phyloP scores from a whole-genome alignment of 371 early-diverging fungal genomes.

The Haplosporangium sp. region DNA sequence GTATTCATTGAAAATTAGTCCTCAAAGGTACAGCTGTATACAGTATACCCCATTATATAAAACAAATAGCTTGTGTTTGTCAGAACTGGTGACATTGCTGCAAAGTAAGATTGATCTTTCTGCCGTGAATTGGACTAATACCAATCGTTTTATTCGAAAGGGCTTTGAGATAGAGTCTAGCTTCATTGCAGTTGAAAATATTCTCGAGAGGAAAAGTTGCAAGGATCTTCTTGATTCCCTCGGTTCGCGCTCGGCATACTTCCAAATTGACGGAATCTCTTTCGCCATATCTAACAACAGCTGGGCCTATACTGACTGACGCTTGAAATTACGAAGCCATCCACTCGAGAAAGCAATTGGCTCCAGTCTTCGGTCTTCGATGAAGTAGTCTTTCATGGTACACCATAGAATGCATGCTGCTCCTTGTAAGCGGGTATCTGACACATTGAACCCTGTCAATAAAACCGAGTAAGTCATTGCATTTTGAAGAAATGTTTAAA shows the following conservation, averaged over 20 bases:
- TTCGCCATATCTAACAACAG: not conserved
- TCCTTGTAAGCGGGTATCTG: not conserved
- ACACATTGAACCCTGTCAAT: not conserved
- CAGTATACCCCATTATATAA: too few relatives aligned
- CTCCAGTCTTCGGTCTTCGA: not conserved
- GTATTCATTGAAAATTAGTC: too few relatives aligned
- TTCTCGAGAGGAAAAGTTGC: not conserved
- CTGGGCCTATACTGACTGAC: not conserved
- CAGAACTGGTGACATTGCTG: too few relatives aligned
- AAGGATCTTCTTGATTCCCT: not conserved
- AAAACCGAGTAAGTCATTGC: too few relatives aligned
- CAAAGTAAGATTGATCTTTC: too few relatives aligned
- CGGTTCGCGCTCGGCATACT: not conserved
- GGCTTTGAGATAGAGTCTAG: slow-evolving; percentile 2
- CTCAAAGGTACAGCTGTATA: too few relatives aligned
- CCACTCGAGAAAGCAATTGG: not conserved
- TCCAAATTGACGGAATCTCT: not conserved
- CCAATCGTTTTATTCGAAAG: not conserved
- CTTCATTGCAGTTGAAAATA: slow-evolving; percentile 17
- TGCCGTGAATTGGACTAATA: too few relatives aligned
- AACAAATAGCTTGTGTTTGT: too few relatives aligned
- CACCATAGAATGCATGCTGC: not conserved
- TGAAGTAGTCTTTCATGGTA: slow-evolving; percentile 1
- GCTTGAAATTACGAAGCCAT: slow-evolving; percentile 5
- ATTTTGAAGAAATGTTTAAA: too few relatives aligned